These are phyloP conservation scores for Backusella westeae DNA, from an alignment of 192 early-diverging fungal genomes.

Conservation along the genomic window DNA sequence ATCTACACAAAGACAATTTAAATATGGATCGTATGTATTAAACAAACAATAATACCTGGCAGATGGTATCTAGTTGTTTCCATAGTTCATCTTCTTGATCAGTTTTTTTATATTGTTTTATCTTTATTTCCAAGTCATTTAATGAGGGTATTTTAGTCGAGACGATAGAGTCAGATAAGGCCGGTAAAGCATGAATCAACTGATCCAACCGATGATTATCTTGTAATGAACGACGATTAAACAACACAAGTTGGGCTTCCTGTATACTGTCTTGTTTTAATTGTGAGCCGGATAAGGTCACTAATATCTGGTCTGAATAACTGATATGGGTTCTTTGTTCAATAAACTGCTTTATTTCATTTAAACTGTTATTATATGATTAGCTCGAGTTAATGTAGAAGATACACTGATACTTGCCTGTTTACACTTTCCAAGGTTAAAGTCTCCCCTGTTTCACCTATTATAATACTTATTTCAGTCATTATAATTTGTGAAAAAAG, in stretches of 20 bases:
- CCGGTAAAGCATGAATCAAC: background rate
- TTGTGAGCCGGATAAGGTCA: background rate
- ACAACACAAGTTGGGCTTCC: background rate
- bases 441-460: slow-evolving; percentile 1
- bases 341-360: background rate
- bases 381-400: background rate
- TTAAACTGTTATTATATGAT: background rate
- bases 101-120: background rate
- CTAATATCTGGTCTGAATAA: background rate
- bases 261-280: background rate
- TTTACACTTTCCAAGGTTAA: background rate
- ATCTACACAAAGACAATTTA: background rate
- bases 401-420: background rate
- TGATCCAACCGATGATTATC: background rate
- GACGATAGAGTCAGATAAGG: background rate
- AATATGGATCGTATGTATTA: background rate
- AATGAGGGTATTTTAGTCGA: background rate
- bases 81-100: background rate
- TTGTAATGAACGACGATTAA: slow-evolving; percentile 10
- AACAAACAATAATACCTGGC: background rate
- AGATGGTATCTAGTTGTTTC: background rate
- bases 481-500: background rate
- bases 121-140: background rate
- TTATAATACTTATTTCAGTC: slow-evolving; percentile 5
- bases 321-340: background rate